Evolutionary conservation across 257 asterid genomes (phyloP).

Genomic region (Nicotiana otophora): DNA sequence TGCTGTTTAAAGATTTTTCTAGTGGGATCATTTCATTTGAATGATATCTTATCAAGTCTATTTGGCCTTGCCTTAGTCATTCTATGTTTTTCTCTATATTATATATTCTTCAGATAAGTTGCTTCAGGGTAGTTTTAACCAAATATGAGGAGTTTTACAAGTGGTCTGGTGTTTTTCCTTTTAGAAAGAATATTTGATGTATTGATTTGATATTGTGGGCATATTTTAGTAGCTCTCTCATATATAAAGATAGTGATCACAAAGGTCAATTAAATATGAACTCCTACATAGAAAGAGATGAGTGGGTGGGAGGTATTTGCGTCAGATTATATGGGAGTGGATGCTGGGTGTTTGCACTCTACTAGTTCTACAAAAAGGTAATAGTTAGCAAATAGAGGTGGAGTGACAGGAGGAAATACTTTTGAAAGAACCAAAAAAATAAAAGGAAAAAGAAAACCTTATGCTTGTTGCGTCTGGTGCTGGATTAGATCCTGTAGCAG

Average conservation of each 20-base stretch:
- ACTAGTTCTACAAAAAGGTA: neutral
- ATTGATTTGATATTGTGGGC: neutral
- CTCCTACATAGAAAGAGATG: neutral
- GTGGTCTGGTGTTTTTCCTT: neutral
- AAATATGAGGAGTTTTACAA: neutral
- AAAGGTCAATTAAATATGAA: no score
- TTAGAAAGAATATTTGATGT: neutral
- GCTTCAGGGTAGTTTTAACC: neutral
- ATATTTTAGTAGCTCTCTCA: no score
- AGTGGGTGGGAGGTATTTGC: neutral
- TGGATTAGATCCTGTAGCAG: neutral
- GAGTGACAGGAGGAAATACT: neutral
- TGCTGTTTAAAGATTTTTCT: neutral
- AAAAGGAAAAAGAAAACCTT: neutral
- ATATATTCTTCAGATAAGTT: neutral
- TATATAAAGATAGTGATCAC: no score
- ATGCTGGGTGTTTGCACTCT: neutral
- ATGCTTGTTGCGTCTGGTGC: neutral
- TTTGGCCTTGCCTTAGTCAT: neutral
- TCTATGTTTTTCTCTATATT: neutral
- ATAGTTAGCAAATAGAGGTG: neutral
- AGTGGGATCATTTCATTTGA: neutral
- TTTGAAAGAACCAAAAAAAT: neutral
- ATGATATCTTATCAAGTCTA: neutral
- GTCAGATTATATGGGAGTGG: neutral